These are phyloP conservation scores for Paecilomyces dactylethromorphus DNA, from an alignment of 2,329 filamentous ascomycete species.

Conservation along the genomic window DNA sequence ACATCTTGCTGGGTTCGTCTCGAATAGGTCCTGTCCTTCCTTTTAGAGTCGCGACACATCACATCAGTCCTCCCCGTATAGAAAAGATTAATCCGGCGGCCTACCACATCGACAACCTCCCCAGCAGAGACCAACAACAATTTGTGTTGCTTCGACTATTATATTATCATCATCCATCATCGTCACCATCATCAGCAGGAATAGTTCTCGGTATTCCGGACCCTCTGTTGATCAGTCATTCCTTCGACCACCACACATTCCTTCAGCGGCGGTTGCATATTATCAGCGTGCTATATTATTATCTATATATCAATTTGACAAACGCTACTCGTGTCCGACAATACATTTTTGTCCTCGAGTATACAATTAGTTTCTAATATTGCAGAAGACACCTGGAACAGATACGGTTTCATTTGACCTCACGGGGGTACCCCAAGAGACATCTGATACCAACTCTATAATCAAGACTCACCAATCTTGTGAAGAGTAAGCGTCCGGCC, in stretches of 20 bases:
- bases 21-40: constrained; percentile 30
- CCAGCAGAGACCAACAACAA: constrained; percentile 1
- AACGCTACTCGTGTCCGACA: background rate
- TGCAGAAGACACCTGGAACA: background rate
- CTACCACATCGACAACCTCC: background rate
- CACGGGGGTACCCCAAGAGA: background rate
- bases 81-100: background rate
- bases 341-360: background rate
- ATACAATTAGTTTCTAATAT: background rate
- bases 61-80: background rate
- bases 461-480: background rate
- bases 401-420: background rate
- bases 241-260: constrained; percentile 7
- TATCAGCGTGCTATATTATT: constrained; percentile 2
- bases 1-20: constrained; percentile 14
- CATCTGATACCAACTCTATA: background rate
- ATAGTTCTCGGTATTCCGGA: constrained; percentile 19
- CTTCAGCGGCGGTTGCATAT: constrained; percentile 3
- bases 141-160: constrained; percentile 11
- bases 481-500: background rate
- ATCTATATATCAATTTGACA: background rate
- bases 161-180: constrained; percentile 15
- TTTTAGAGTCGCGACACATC: constrained; percentile 12
- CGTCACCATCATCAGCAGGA: constrained; percentile 16
- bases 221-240: constrained; percentile 2